These are phyloP conservation scores for Brassica carinata DNA, from an alignment of 345 rosid species.

Conservation along the genomic window DNA sequence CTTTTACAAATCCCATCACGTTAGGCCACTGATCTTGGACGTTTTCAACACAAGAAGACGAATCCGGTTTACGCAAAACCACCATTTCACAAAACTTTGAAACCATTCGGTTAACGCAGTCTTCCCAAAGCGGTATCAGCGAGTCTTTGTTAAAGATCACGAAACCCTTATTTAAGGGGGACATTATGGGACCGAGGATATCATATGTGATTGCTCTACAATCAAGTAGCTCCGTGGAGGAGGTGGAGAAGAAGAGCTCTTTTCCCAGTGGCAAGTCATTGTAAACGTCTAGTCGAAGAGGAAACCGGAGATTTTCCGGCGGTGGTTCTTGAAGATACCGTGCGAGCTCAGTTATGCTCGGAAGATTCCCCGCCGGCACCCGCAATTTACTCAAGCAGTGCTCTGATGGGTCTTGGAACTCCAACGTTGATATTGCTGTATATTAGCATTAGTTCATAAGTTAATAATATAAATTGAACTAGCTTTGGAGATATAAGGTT, in stretches of 20 bases:
- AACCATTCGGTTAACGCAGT: slow-evolving; percentile 74
- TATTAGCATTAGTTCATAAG: neutral
- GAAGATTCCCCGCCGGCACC: slow-evolving; percentile 60
- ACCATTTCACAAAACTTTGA: slow-evolving; percentile 77
- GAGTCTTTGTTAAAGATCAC: slow-evolving; percentile 77
- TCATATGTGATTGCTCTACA: slow-evolving; percentile 67
- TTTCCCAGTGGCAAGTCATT: slow-evolving; percentile 82
- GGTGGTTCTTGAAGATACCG: slow-evolving; percentile 92
- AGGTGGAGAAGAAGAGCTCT: slow-evolving; percentile 72
- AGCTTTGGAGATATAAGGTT: neutral
- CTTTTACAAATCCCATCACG: slow-evolving; percentile 70
- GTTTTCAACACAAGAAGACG: slow-evolving; percentile 18
- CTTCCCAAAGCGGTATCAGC: slow-evolving; percentile 82
- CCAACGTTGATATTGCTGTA: slow-evolving; percentile 65
- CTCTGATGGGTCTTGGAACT: slow-evolving; percentile 89
- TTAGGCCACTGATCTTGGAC: slow-evolving; percentile 93
- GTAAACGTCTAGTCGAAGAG: slow-evolving; percentile 76
- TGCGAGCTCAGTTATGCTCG: slow-evolving; percentile 73
- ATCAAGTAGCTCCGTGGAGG: slow-evolving; percentile 65
- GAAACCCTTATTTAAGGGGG: slow-evolving; percentile 43
- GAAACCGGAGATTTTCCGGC: slow-evolving; percentile 77
- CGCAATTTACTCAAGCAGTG: slow-evolving; percentile 67
- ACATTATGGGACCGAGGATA: slow-evolving; percentile 60
- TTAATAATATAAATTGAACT: neutral
- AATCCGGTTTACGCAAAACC: slow-evolving; percentile 60